Conservation (phyloP, 2,329 filamentous ascomycete genomes). For the Ustilaginoidea virens region DNA sequence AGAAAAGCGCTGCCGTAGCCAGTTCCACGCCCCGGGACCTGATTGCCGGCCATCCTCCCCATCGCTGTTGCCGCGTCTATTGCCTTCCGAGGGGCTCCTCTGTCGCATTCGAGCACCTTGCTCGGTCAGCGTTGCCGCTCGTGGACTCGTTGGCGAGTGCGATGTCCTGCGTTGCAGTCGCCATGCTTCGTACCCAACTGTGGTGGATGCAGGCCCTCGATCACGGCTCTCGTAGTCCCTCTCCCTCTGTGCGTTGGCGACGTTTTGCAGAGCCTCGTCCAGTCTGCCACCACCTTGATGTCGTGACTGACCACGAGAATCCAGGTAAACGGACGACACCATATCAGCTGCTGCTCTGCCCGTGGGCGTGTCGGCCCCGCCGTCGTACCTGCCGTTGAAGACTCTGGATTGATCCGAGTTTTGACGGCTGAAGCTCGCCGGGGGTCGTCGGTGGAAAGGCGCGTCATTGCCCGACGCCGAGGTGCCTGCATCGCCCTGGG, state of each 20-base stretch:
- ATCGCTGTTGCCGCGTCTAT: slow-evolving; percentile 13
- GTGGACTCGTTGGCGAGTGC: slow-evolving; percentile 21
- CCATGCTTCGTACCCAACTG: slow-evolving; percentile 17
- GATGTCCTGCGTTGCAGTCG: slow-evolving; percentile 21
- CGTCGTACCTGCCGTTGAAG: not conserved
- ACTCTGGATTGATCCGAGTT: slow-evolving; percentile 2
- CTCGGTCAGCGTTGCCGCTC: slow-evolving; percentile 13
- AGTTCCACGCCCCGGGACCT: slow-evolving; percentile 23
- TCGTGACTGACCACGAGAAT: slow-evolving; percentile 14
- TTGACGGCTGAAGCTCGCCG: not conserved
- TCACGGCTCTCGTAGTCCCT: slow-evolving; percentile 11
- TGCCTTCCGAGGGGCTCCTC: slow-evolving; percentile 22
- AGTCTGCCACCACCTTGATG: slow-evolving; percentile 10
- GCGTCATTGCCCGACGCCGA: not conserved
- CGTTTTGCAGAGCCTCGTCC: slow-evolving; percentile 15
- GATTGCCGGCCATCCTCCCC: slow-evolving; percentile 17
- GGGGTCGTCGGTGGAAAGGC: not conserved
- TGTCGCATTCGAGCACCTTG: slow-evolving; percentile 19
- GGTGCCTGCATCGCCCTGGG: not conserved
- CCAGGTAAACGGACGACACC: slow-evolving; percentile 9
- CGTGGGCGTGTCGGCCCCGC: slow-evolving; percentile 3
- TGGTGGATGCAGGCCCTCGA: slow-evolving; percentile 10
- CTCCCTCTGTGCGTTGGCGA: slow-evolving; percentile 12
- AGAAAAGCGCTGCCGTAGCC: slow-evolving; percentile 27
- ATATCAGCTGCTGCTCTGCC: slow-evolving; percentile 5